These are phyloP conservation scores for Colletotrichum chrysophilum DNA, from an alignment of 2,329 filamentous ascomycete genomes.

Conservation along the genomic window DNA sequence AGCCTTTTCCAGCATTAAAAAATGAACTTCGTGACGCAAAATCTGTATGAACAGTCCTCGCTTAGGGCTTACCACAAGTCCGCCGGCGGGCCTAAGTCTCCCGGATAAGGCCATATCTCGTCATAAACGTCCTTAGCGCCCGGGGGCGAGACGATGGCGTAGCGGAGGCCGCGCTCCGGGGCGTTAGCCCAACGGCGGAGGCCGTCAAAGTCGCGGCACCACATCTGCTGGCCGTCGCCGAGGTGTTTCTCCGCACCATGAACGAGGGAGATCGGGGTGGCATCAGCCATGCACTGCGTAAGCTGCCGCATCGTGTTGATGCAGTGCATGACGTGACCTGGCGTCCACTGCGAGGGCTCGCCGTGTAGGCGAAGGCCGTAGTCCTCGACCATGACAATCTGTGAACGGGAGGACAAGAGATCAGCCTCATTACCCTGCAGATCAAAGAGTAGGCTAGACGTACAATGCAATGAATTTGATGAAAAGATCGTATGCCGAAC, in stretches of 20 bases:
- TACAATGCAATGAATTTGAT: not conserved
- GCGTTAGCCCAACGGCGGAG: not conserved
- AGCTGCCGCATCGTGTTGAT: not conserved
- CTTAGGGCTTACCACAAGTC: not conserved
- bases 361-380: not conserved
- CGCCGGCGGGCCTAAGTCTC: not conserved
- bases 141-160: not conserved
- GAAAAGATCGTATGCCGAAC: not conserved
- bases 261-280: not conserved
- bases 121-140: not conserved
- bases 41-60: not conserved
- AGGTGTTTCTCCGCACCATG: not conserved
- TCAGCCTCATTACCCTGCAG: not conserved
- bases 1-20: not conserved
- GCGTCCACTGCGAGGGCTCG: not conserved
- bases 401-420: not conserved
- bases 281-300: not conserved
- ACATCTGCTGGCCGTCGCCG: not conserved
- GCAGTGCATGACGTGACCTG: not conserved
- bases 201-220: not conserved
- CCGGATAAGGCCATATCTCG: not conserved
- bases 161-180: constrained; percentile 24
- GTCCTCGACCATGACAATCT: constrained; percentile 1
- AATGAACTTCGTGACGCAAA: not conserved
- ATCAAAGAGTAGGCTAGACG: not conserved